Evolutionary conservation across 2,329 filamentous ascomycete species (phyloP).

Genomic region (Sarocladium strictum): DNA sequence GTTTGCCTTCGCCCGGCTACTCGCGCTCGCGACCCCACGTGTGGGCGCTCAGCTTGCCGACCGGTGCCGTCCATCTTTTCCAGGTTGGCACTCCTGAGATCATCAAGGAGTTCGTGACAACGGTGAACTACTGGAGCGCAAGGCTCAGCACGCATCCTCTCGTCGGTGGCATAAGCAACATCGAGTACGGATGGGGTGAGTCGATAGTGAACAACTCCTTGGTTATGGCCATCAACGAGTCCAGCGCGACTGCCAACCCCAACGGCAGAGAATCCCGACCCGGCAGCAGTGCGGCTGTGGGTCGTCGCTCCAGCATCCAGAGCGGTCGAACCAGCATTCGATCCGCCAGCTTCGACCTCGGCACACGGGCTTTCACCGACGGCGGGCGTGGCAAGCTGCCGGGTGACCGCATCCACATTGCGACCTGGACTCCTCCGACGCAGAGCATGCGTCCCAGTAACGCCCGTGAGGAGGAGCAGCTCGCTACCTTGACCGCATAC

Average conservation of each 20-base stretch:
- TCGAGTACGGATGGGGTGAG: conserved; percentile 96
- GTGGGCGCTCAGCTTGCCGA: conserved; percentile 88
- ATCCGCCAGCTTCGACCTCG: conserved; percentile 57
- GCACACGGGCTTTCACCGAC: conserved; percentile 43
- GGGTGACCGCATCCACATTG: conserved; percentile 76
- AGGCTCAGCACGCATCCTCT: conserved; percentile 89
- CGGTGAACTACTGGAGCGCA: conserved; percentile 97
- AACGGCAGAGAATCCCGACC: conserved; percentile 37
- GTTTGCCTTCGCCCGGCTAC: conserved; percentile 85
- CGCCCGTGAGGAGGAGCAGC: conserved; percentile 73
- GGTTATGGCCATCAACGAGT: conserved; percentile 47
- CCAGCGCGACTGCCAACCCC: conserved; percentile 20
- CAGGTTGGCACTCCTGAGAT: conserved; percentile 95
- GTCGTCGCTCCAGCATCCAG: conserved; percentile 37
- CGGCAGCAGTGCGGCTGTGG: conserved; percentile 41
- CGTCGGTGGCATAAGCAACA: conserved; percentile 88
- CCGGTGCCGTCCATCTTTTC: conserved; percentile 94
- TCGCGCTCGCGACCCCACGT: conserved; percentile 86
- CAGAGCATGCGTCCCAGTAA: conserved; percentile 85
- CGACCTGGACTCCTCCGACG: conserved; percentile 83
- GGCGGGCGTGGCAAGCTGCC: conserved; percentile 55
- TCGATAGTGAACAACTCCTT: conserved; percentile 62
- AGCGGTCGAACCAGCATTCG: conserved; percentile 41
- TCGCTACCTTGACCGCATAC: conserved; percentile 68
- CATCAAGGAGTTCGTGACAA: conserved; percentile 86